These are phyloP conservation scores for Lodderomyces oxycetoniae DNA, from an alignment of 1,139 yeast species.

Conservation along the genomic window DNA sequence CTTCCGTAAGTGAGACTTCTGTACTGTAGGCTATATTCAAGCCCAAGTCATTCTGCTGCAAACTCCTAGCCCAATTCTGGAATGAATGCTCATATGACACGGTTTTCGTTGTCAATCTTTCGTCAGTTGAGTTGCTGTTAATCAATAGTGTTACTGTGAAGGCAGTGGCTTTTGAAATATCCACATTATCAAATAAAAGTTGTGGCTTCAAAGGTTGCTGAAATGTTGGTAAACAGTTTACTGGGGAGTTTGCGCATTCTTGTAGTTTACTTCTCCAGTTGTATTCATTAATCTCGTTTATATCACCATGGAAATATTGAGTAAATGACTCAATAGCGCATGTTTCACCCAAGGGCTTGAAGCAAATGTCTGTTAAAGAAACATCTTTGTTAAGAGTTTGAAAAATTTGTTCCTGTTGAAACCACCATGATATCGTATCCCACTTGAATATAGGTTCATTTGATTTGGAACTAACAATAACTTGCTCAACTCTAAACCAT, in stretches of 20 bases:
- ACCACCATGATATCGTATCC: slow-evolving; percentile 83
- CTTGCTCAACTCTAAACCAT: slow-evolving; percentile 84
- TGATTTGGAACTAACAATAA: slow-evolving; percentile 68
- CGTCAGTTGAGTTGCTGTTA: slow-evolving; percentile 32
- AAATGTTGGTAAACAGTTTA: slow-evolving; percentile 81
- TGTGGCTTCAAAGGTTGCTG: slow-evolving; percentile 83
- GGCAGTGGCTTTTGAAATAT: slow-evolving; percentile 60
- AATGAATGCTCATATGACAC: slow-evolving; percentile 61
- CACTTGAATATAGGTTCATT: slow-evolving; percentile 53
- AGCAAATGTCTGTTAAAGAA: slow-evolving; percentile 65
- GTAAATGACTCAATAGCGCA: slow-evolving; percentile 91
- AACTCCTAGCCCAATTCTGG: slow-evolving; percentile 48
- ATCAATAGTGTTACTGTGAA: slow-evolving; percentile 69
- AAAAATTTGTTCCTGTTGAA: slow-evolving; percentile 62
- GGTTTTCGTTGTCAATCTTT: slow-evolving; percentile 40
- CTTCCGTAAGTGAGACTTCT: slow-evolving; percentile 78
- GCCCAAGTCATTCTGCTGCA: slow-evolving; percentile 47
- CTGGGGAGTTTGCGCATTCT: slow-evolving; percentile 74
- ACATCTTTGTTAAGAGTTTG: slow-evolving; percentile 18
- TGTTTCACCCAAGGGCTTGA: slow-evolving; percentile 70
- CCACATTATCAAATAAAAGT: slow-evolving; percentile 51
- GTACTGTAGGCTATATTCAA: slow-evolving; percentile 71
- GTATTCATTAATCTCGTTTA: slow-evolving; percentile 43
- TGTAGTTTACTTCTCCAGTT: slow-evolving; percentile 53
- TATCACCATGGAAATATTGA: slow-evolving; percentile 75